Evolutionary conservation across 1,139 yeast genomes (phyloP), one percentile per base, ranked within the genome.

Genomic region (Geotrichum carabidarum): DNA sequence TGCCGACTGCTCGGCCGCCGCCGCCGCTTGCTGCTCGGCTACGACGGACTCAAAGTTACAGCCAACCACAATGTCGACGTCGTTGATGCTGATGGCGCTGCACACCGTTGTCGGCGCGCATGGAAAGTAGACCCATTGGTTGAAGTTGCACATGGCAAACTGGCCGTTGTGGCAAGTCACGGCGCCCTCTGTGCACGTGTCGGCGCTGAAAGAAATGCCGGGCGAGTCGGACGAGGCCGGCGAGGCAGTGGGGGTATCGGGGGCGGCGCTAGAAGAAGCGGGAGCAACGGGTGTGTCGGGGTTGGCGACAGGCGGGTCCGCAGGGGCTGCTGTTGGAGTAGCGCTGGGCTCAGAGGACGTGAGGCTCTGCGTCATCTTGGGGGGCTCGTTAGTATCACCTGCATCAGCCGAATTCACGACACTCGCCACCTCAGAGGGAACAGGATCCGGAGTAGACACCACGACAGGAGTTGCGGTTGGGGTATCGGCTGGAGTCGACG

Each of bases 101-200:
- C 87, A 82, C 1, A 79, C 74, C 4, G 86, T 81, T 48, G 85
- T 83, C 1, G 77, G 69, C 8, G 84, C 78, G 68, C 88, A 82
- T 42, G 68, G 74, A 63, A 75, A 74, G 27, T 64, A 64, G 15
- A 79, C 82, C 86, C 87, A 83, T 22, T 67, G 58, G 44, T 81
- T 81, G 62, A 70, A 74, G 41, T 53, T 53, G 44, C 54, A 54
- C 40, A 54, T 42, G 31, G 57, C 52, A 37, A 54, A 54, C 37
- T 54, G 44, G 15, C 54, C 54, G 2, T 51, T 47, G 18, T 43
- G 36, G 40, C 54, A 50, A 12, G 54, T 42, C 6, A 54, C 54
- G 11, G 57, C 54, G 17, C 57, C 52, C 15, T 54, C 54, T 1
- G 54, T 43, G 34, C 53, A 53, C 38, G 43, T 45, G n/a, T 44